phyloP scores from a whole-genome alignment of 1,284 basidiomycete species.

The Peniophora sp. region DNA sequence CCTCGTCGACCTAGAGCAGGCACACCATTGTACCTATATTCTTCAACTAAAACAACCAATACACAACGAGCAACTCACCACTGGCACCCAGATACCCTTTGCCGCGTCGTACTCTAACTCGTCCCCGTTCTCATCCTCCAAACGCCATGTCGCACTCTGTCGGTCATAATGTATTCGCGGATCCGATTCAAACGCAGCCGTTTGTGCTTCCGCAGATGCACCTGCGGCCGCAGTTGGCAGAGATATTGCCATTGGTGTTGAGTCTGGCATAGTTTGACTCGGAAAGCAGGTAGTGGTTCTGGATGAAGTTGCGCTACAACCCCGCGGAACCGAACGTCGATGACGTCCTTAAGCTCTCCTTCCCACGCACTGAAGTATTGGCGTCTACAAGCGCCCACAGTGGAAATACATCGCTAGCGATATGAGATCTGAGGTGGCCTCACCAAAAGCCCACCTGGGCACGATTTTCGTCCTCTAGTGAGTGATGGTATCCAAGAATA shows the following conservation, averaged over 20 bases:
- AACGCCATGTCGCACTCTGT: slow-evolving; percentile 73
- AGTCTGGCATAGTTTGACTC: slow-evolving; percentile 9
- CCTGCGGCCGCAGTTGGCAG: slow-evolving; percentile 42
- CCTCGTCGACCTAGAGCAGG: slow-evolving; percentile 63
- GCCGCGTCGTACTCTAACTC: slow-evolving; percentile 83
- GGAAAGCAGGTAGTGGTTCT: slow-evolving; percentile 2
- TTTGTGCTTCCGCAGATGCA: slow-evolving; percentile 45
- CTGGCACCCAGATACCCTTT: slow-evolving; percentile 73
- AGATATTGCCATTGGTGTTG: slow-evolving; percentile 15
- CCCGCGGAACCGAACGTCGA: too few species aligned
- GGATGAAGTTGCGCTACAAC: too few species aligned
- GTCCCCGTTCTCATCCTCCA: slow-evolving; percentile 81
- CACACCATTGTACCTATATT: slow-evolving; percentile 9
- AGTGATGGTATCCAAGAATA: too few species aligned
- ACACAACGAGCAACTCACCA: slow-evolving; percentile 46
- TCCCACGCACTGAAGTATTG: too few species aligned
- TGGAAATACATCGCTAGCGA: too few species aligned
- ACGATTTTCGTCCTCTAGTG: too few species aligned
- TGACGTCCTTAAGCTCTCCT: too few species aligned
- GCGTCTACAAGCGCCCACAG: too few species aligned
- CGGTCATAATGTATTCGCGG: slow-evolving; percentile 77
- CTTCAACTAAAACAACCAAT: not conserved
- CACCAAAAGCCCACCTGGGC: too few species aligned
- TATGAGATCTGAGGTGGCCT: too few species aligned
- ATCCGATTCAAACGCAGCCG: slow-evolving; percentile 67